A percentile compares a stretch with the other conserved stretches of the same genome.
Evolutionary conservation across 257 asterid species (phyloP).

Genomic region (Scutellaria galericulata): DNA sequence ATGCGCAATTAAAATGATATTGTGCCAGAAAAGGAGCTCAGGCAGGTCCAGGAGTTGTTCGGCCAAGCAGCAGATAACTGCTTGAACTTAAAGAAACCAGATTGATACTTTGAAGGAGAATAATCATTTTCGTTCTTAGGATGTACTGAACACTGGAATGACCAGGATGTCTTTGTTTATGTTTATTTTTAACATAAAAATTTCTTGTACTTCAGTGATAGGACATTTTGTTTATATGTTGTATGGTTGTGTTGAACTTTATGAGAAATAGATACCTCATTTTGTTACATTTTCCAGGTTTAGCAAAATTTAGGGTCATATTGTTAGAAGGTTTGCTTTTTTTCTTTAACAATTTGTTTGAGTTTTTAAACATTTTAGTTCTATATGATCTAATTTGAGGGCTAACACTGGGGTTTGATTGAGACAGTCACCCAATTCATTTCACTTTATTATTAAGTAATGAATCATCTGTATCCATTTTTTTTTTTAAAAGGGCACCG

Average conservation of each 20-base stretch:
- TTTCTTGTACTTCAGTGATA: neutral
- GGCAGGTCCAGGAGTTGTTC: slow-evolving; percentile 87
- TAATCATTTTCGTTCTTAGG: neutral
- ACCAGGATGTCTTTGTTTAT: neutral
- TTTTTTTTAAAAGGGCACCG: too few species aligned
- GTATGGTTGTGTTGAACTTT: neutral
- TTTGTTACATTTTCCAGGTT: neutral
- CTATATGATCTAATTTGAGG: too few species aligned
- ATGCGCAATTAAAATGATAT: neutral
- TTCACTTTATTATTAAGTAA: too few species aligned
- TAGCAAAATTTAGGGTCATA: neutral
- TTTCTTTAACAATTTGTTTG: neutral
- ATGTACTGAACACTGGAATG: neutral
- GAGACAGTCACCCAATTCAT: too few species aligned
- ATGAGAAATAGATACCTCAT: neutral
- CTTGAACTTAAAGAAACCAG: slow-evolving; percentile 83
- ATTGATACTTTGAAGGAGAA: slow-evolving; percentile 36
- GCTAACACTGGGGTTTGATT: too few species aligned
- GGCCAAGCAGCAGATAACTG: slow-evolving; percentile 81
- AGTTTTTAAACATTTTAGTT: neutral
- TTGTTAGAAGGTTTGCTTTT: neutral
- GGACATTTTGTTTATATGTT: neutral
- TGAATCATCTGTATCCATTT: too few species aligned
- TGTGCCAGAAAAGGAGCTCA: slow-evolving; percentile 67
- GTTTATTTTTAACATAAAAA: neutral